Conservation (phyloP, 345 rosid genomes). For the Dipteronia dyeriana region DNA sequence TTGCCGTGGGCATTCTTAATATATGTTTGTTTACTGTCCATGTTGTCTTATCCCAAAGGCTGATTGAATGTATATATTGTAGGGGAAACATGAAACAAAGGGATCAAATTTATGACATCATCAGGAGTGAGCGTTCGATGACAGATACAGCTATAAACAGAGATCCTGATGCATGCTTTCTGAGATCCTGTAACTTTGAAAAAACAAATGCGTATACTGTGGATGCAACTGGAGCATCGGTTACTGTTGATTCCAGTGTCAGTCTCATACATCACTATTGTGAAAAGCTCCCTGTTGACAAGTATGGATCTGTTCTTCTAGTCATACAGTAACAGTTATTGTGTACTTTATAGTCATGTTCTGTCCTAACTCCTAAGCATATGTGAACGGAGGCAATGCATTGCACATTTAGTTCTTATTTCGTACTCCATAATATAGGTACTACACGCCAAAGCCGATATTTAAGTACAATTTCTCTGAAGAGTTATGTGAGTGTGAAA, state of each 20-base stretch:
- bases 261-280: conserved; percentile 52
- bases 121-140: conserved; percentile 62
- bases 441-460: conserved; percentile 46
- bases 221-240: conserved; percentile 54
- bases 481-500: conserved; percentile 40
- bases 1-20: not conserved
- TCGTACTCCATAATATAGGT: conserved; percentile 35
- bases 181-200: conserved; percentile 32
- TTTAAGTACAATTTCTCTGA: conserved; percentile 40
- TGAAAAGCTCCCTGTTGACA: conserved; percentile 57
- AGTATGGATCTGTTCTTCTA: conserved; percentile 31
- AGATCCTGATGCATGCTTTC: conserved; percentile 42
- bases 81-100: conserved; percentile 72
- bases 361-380: not conserved
- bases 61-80: conserved; percentile 18
- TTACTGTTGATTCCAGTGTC: conserved; percentile 58
- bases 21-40: conserved; percentile 5
- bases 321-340: not conserved
- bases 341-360: not conserved
- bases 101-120: conserved; percentile 60
- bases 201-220: conserved; percentile 39
- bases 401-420: conserved; percentile 11
- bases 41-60: conserved; percentile 1
- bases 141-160: conserved; percentile 49
- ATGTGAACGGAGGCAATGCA: conserved; percentile 2